Percentiles rank a stretch among this genome's conserved stretches.
These are phyloP conservation scores for Neolentinus lepideus DNA, from an alignment of 1,284 basidiomycete species.

Conservation along the genomic window DNA sequence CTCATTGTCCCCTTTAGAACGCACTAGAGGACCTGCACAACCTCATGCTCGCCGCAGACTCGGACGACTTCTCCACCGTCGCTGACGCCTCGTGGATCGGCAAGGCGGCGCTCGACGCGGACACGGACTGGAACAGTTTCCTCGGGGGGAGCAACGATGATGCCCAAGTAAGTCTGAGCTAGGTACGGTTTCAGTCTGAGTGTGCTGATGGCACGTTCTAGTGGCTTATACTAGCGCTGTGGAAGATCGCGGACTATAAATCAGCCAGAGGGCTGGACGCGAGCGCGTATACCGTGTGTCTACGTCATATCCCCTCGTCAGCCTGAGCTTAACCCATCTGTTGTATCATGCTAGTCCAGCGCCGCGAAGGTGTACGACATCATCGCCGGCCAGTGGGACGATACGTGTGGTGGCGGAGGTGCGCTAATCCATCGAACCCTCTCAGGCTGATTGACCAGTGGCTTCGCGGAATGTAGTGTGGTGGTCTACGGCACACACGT, in stretches of 20 bases:
- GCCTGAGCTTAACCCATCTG: too few relatives aligned
- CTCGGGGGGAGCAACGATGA: conserved; percentile 42
- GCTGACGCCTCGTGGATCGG: conserved; percentile 38
- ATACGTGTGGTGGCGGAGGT: conserved; percentile 30
- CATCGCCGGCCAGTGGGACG: conserved; percentile 41
- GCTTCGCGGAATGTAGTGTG: conserved; percentile 29
- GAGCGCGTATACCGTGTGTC: not conserved
- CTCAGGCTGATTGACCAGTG: not conserved
- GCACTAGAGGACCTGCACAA: conserved; percentile 48
- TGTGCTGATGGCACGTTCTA: conserved; percentile 10
- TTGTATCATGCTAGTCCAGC: conserved; percentile 22
- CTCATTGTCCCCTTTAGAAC: conserved; percentile 27
- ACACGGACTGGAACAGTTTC: conserved; percentile 32
- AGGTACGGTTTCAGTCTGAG: conserved; percentile 19
- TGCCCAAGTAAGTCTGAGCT: conserved; percentile 21
- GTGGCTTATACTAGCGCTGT: conserved; percentile 46
- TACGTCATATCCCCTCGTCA: too few relatives aligned
- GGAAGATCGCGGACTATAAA: conserved; percentile 50
- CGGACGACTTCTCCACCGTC: conserved; percentile 28
- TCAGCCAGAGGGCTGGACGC: conserved; percentile 8
- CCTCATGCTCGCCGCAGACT: conserved; percentile 37
- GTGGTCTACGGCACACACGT: conserved; percentile 46
- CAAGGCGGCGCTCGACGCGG: conserved; percentile 22
- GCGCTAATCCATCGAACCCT: conserved; percentile 8
- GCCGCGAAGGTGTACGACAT: conserved; percentile 40